These are phyloP conservation scores for Nicotiana tomentosiformis DNA, from an alignment of 257 asterid genomes.

Conservation along the genomic window DNA sequence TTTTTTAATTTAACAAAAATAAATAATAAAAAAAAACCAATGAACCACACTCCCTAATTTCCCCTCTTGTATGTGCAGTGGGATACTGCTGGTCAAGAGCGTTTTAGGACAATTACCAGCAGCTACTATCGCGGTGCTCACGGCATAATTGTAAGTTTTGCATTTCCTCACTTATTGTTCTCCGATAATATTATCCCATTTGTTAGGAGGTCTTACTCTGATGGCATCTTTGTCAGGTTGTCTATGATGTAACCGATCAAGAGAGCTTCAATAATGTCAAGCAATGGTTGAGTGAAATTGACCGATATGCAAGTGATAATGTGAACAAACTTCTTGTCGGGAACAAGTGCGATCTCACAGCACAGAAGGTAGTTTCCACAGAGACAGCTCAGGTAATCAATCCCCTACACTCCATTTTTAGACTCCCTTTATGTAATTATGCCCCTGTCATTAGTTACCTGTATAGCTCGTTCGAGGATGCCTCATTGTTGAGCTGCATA, in stretches of 20 bases:
- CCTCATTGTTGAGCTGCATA: neutral
- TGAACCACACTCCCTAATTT: neutral
- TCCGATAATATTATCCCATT: conserved; percentile 2
- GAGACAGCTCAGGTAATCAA: conserved; percentile 68
- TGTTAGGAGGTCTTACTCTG: neutral
- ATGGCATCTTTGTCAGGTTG: conserved; percentile 46
- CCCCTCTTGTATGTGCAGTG: conserved; percentile 38
- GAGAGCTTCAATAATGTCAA: conserved; percentile 89
- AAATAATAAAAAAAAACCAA: neutral
- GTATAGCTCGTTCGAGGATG: neutral
- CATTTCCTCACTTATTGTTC: neutral
- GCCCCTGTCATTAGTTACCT: neutral
- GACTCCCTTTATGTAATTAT: neutral
- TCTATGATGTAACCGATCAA: conserved; percentile 85
- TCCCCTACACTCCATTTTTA: neutral
- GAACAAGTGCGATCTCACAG: conserved; percentile 72
- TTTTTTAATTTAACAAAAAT: too few relatives aligned
- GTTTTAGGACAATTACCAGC: conserved; percentile 92
- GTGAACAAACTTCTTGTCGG: conserved; percentile 94
- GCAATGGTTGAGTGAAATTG: conserved; percentile 85
- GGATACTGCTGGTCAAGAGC: conserved; percentile 98
- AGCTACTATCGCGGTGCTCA: conserved; percentile 97
- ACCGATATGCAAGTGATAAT: conserved; percentile 84
- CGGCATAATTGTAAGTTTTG: conserved; percentile 75
- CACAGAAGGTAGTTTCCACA: conserved; percentile 72